Conservation (phyloP, 108 stramenopile species). For the Skeletonema potamos region DNA sequence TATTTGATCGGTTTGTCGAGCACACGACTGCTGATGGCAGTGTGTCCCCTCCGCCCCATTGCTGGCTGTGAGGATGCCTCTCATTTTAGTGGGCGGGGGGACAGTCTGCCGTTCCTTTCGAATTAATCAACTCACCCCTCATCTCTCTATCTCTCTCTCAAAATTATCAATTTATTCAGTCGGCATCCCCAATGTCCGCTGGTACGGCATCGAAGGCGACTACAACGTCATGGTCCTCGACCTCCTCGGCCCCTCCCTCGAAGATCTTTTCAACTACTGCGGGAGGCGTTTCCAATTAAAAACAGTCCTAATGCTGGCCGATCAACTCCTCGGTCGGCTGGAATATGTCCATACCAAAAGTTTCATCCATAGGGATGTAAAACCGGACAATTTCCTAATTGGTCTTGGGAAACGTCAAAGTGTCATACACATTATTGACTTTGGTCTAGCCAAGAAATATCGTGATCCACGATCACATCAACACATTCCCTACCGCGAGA, state of each 20-base stretch:
- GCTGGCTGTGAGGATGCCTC: no score
- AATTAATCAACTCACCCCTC: neutral
- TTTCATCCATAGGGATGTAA: conserved; percentile 99
- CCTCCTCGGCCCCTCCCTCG: conserved; percentile 96
- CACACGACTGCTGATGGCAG: no score
- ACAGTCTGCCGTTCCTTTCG: no score
- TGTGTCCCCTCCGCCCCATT: no score
- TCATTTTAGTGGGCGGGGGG: no score
- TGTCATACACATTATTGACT: conserved; percentile 99
- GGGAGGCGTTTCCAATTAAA: conserved; percentile 96
- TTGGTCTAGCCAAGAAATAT: conserved; percentile 99
- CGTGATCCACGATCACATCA: conserved; percentile 98
- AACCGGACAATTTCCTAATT: conserved; percentile 99
- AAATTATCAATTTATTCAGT: conserved; percentile 45
- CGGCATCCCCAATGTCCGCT: conserved; percentile 98
- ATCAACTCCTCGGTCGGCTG: conserved; percentile 95
- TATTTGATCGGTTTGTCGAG: no score
- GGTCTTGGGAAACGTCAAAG: conserved; percentile 96
- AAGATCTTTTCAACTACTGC: conserved; percentile 99
- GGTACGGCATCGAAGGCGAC: conserved; percentile 99
- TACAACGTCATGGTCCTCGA: conserved; percentile 99
- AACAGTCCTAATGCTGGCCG: conserved; percentile 97
- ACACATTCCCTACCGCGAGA: conserved; percentile 99
- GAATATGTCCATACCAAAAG: conserved; percentile 99
- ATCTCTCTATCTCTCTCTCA: neutral